These are phyloP conservation scores for Bretziella fagacearum DNA, from an alignment of 2,329 filamentous ascomycete genomes.

Conservation along the genomic window DNA sequence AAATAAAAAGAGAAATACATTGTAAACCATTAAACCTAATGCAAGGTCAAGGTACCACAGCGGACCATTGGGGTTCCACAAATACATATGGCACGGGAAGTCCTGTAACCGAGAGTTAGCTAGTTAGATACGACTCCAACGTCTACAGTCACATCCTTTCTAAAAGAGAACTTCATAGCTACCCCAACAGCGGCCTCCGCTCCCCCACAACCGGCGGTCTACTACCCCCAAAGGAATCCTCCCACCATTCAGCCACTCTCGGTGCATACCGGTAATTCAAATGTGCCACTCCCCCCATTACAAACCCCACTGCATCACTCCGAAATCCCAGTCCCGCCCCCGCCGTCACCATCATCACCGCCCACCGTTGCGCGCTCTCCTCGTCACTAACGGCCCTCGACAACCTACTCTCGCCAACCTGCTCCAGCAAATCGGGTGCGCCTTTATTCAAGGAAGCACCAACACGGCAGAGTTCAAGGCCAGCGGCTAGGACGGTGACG, in stretches of 20 bases:
- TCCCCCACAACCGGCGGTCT: conserved; percentile 19
- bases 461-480: conserved; percentile 71
- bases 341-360: conserved; percentile 77
- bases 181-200: conserved; percentile 20
- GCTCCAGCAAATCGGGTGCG: conserved; percentile 32
- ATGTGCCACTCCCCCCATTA: conserved; percentile 66
- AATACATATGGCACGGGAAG: too few species aligned
- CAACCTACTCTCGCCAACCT: conserved; percentile 17
- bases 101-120: too few species aligned
- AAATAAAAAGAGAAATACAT: too few species aligned
- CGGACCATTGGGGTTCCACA: too few species aligned
- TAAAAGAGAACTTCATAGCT: too few species aligned
- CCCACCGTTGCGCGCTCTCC: conserved; percentile 62
- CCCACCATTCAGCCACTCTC: conserved; percentile 26
- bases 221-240: conserved; percentile 11
- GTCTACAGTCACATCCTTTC: too few species aligned
- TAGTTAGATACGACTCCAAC: too few species aligned
- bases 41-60: too few species aligned
- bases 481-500: conserved; percentile 78
- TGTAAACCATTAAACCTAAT: too few species aligned
- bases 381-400: conserved; percentile 40
- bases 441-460: conserved; percentile 70
- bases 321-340: conserved; percentile 69
- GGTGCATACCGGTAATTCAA: conserved; percentile 41
- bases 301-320: conserved; percentile 78